Evolutionary conservation across 2,329 filamentous ascomycete species (phyloP).

Genomic region (Westerdykella aurantiaca): DNA sequence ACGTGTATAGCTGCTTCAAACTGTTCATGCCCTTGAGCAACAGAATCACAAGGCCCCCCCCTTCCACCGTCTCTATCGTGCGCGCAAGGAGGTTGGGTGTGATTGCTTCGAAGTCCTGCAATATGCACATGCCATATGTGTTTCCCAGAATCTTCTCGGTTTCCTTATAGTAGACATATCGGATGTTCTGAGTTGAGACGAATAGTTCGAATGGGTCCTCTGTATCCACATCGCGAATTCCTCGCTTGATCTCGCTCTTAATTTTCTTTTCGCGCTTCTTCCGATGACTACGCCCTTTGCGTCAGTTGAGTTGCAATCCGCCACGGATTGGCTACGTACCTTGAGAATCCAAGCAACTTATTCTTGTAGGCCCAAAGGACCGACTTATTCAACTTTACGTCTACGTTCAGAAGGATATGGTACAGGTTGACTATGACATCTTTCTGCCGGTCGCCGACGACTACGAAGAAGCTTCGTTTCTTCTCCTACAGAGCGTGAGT

Average conservation of each 20-base stretch:
- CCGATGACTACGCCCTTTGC: constrained; percentile 58
- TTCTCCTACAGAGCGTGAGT: constrained; percentile 57
- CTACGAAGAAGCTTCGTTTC: constrained; percentile 96
- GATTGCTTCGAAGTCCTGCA: constrained; percentile 96
- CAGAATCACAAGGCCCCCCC: constrained; percentile 83
- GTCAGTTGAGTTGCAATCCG: constrained; percentile 2
- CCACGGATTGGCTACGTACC: constrained; percentile 33
- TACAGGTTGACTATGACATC: constrained; percentile 95
- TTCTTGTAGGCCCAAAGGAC: constrained; percentile 99
- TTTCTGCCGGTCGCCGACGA: constrained; percentile 90
- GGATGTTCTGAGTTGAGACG: constrained; percentile 91
- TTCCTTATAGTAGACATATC: constrained; percentile 99
- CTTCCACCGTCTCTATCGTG: constrained; percentile 96
- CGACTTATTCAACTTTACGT: constrained; percentile 92
- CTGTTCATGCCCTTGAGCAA: constrained; percentile 95
- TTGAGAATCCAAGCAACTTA: constrained; percentile 88
- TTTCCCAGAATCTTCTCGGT: constrained; percentile 98
- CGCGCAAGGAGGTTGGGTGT: constrained; percentile 94
- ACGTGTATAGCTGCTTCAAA: constrained; percentile 90
- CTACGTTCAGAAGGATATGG: constrained; percentile 83
- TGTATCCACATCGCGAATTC: constrained; percentile 82
- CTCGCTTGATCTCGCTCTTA: constrained; percentile 95
- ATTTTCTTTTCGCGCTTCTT: constrained; percentile 99
- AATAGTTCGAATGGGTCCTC: constrained; percentile 98
- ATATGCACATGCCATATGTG: constrained; percentile 96